These are phyloP conservation scores for Alternaria infectoria DNA, from an alignment of 2,329 filamentous ascomycete genomes.

Conservation along the genomic window DNA sequence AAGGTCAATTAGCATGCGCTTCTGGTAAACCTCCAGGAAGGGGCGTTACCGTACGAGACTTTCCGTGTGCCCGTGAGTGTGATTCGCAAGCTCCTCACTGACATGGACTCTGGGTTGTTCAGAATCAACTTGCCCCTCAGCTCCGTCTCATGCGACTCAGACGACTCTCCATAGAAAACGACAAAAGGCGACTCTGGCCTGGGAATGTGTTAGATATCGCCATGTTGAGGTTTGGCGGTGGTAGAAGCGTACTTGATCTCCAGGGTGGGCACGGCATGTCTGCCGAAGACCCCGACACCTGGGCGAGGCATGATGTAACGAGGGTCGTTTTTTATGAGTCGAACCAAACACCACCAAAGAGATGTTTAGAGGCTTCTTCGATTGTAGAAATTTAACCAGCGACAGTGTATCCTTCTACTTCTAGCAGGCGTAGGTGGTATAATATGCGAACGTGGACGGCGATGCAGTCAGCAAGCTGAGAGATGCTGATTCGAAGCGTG, in stretches of 20 bases:
- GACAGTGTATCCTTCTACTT: neutral
- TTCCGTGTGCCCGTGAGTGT: conserved; percentile 56
- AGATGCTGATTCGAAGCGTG: conserved; percentile 1
- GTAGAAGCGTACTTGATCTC: conserved; percentile 52
- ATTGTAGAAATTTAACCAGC: neutral
- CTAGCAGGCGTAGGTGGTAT: neutral
- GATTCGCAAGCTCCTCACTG: conserved; percentile 55
- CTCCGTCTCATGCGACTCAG: conserved; percentile 53
- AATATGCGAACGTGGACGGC: conserved; percentile 6
- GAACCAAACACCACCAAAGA: neutral
- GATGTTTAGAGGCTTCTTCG: neutral
- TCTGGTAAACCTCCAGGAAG: no score
- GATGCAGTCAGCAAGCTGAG: conserved; percentile 15
- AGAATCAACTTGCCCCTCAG: conserved; percentile 56
- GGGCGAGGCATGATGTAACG: conserved; percentile 41
- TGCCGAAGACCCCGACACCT: conserved; percentile 45
- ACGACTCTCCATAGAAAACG: conserved; percentile 57
- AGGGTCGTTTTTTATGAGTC: neutral
- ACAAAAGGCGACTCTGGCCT: conserved; percentile 57
- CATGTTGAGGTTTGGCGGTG: conserved; percentile 3
- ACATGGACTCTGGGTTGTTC: conserved; percentile 55
- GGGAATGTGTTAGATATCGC: conserved; percentile 1
- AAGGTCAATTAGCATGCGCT: conserved; percentile 14
- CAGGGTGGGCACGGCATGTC: conserved; percentile 40
- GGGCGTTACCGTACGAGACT: conserved; percentile 48